Base-by-base conservation (phyloP, 192 early-diverging fungal genomes). In the Chytriomyces sp. region DNA sequence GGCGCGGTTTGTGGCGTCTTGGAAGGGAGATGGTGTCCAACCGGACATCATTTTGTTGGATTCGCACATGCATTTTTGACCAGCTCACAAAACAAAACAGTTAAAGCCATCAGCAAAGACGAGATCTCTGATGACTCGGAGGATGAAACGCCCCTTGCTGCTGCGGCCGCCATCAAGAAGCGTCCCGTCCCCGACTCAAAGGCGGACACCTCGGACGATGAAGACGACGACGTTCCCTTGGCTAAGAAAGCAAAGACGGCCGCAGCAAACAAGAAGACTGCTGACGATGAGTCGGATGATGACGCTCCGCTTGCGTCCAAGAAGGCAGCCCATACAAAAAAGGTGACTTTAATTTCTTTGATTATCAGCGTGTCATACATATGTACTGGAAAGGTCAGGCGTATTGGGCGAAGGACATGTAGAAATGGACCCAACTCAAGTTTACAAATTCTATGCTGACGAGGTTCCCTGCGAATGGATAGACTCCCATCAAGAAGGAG, bases 281-380 rank as follows among this genome's bases (percentile, higher is more conserved):
- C 22, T 17, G 57, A 60, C 44, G 44, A 49, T 22, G 88, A 82
- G 2, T 82, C 83, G 3, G 90, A 88, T n/a, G 86, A 87, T 1
- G 80, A 85, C 30, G 56, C 30, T 17, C 56, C 56, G 30, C 56
- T 58, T 31, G 19, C 56, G 30, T 31, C 84, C 84, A 71, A 89
- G 89, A 34, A 92, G 91, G 91, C 91, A 91, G 90, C 8, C 72
- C 80, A 71, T 12, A n/a, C 41, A 8, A 44, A 44, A 44, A n/a
- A 44, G 19, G 41, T 7, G 19, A n/a, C 41, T n/a, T 44, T 7
- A 44, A 44, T 44, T n/a, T 44, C 8, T n/a, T 12, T n/a, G 10
- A 8, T 7, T n/a, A 12, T 44, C 41, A 44, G 19, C 7, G 41
- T n/a, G 41, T 12, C 7, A 44, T 7, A 44, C 41, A 8, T 12